Percentiles rank a stretch among this genome's conserved stretches.
phyloP scores from a whole-genome alignment of 169 alveolate species.

The Eimeria necatrix region DNA sequence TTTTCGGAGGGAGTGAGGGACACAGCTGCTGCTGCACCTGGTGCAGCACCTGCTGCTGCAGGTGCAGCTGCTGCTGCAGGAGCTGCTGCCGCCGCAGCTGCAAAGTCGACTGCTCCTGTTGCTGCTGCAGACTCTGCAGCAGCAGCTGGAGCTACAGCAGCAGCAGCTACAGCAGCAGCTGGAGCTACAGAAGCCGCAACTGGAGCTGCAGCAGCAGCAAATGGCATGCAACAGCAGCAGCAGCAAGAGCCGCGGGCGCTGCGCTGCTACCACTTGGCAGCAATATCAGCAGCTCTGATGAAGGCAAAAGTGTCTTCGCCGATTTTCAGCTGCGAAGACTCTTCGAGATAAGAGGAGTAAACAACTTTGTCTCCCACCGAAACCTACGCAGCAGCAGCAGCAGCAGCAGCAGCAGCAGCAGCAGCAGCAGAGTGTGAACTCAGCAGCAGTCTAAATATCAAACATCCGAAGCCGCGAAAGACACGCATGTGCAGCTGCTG shows the following conservation, averaged over 20 bases:
- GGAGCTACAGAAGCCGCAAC: not conserved
- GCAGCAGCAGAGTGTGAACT: not conserved
- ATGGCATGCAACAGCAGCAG: not conserved
- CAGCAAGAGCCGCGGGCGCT: not conserved
- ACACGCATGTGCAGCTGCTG: not conserved
- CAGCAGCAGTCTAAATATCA: not conserved
- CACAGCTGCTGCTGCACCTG: too few species aligned
- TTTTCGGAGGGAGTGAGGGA: too few species aligned
- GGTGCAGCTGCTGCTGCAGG: too few species aligned
- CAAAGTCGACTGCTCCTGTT: too few species aligned
- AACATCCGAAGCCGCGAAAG: not conserved
- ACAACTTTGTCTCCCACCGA: constrained; percentile 46
- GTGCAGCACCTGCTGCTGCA: too few species aligned
- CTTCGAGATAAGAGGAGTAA: constrained; percentile 54
- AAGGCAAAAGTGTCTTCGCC: constrained; percentile 62
- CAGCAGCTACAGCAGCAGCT: not conserved
- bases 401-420: constrained; percentile 15
- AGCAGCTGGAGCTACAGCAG: not conserved
- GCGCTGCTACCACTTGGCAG: constrained; percentile 59
- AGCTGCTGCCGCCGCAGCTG: too few species aligned
- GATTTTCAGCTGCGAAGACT: constrained; percentile 62
- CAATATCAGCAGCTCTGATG: constrained; percentile 52
- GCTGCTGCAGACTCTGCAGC: too few species aligned
- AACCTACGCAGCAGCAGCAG: constrained; percentile 10
- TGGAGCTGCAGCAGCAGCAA: not conserved